Evolutionary conservation across 2,329 filamentous ascomycete species (phyloP), one percentile per base, ranked within the genome.

Genomic region (Monilinia vaccinii-corymbosi): DNA sequence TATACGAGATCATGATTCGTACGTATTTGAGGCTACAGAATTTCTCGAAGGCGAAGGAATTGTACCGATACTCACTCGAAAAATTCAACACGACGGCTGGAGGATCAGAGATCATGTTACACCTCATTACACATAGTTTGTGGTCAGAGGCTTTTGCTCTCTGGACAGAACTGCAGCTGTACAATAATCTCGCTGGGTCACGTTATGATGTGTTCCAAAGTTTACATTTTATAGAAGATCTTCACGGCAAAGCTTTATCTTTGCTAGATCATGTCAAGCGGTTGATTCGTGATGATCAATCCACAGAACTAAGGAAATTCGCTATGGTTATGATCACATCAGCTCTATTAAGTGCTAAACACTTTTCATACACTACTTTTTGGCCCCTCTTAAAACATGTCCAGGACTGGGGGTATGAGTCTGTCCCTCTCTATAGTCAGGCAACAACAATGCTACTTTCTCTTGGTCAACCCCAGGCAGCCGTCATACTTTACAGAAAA

Each of bases 1-100:
- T 78, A 56, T 83, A 81, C 66, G 67, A 73, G 56, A 68, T 72
- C 45, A 73, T 76, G 31, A 73, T 78, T 25, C 71, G 71, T 47
- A 75, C 79, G 25, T 74, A 77, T 61, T 63, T 81, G 31, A 68
- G 65, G n/a, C 69, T 77, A 18, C 68, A 73, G 23, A 70, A 75
- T 61, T 61, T 74, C 16, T 72, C 71, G 13, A 73, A 74, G 44
- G 72, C 73, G 3, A 63, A 67, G 23, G 53, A 63, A 42, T 34
- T 69, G n/a, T 63, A 70, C 44, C 51, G 60, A 51, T 52, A 50
- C 6, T 64, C 66, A 16, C 38, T 63, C 28, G 23, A 65, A 21
- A 63, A 42, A 3, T 56, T 69, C 14, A 50, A 61, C 21, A 32
- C 55, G 4, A 64, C 66, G 14, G 63, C 65, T 31, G 70, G 66